These are phyloP conservation scores for Rhodotorula kratochvilovae DNA, from an alignment of 768 basidiomycete genomes.

Conservation along the genomic window DNA sequence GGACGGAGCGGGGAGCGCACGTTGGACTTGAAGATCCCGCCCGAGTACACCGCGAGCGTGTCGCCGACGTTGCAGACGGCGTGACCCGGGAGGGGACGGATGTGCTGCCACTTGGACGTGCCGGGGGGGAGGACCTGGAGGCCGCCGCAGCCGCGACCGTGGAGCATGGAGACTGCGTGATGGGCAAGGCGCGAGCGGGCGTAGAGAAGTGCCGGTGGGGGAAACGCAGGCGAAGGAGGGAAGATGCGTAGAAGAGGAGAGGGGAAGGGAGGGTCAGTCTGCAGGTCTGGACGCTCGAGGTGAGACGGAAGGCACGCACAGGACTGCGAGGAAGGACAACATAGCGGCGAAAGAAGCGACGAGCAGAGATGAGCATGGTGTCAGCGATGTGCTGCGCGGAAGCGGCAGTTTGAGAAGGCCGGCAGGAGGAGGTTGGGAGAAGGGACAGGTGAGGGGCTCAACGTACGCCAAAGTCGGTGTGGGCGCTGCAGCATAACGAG, in stretches of 20 bases:
- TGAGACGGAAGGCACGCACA: not conserved
- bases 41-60: conserved; percentile 32
- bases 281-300: no score
- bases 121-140: conserved; percentile 37
- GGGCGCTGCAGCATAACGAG: not conserved
- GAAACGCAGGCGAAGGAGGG: not conserved
- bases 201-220: not conserved
- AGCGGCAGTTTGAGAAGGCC: no score
- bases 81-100: conserved; percentile 27
- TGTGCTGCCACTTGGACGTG: conserved; percentile 30
- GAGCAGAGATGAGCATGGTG: not conserved
- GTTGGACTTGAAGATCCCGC: conserved; percentile 32
- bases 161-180: conserved; percentile 28
- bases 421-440: no score
- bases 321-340: not conserved
- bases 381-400: no score
- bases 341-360: not conserved
- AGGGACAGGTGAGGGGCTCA: not conserved
- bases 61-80: conserved; percentile 41
- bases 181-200: not conserved
- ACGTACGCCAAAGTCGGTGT: conserved; percentile 23
- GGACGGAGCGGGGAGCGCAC: not conserved
- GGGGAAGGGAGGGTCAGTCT: not conserved
- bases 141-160: conserved; percentile 36
- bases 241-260: no score